phyloP scores from a whole-genome alignment of 2,329 filamentous ascomycete genomes.

The Hypoxylon sp. region DNA sequence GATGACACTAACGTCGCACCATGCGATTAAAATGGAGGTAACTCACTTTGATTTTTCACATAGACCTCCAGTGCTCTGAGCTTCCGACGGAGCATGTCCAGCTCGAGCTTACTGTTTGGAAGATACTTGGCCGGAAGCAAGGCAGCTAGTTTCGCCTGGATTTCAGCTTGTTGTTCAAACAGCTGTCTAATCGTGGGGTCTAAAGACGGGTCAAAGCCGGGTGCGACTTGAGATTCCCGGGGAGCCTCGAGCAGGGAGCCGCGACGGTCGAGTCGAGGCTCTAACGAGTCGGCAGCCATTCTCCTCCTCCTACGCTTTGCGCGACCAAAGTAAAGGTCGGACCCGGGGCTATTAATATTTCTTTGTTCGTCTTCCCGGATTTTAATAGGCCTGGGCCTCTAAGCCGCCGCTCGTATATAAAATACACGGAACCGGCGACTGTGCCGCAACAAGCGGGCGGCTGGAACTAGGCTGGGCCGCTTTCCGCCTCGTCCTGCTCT shows the following conservation, averaged over 20 bases:
- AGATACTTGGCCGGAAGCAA: slow-evolving; percentile 65
- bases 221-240: slow-evolving; percentile 52
- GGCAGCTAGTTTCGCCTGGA: slow-evolving; percentile 65
- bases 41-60: slow-evolving; percentile 66
- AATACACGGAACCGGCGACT: slow-evolving; percentile 34
- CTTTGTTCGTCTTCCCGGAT: slow-evolving; percentile 14
- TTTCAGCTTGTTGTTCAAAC: slow-evolving; percentile 68
- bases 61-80: slow-evolving; percentile 65
- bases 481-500: slow-evolving; percentile 49
- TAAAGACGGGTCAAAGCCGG: slow-evolving; percentile 58
- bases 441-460: slow-evolving; percentile 44
- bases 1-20: slow-evolving; percentile 41
- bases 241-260: slow-evolving; percentile 51
- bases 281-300: slow-evolving; percentile 53
- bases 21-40: slow-evolving; percentile 41
- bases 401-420: slow-evolving; percentile 35
- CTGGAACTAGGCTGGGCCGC: slow-evolving; percentile 41
- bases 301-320: slow-evolving; percentile 41
- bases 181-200: slow-evolving; percentile 63
- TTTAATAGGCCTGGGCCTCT: slow-evolving; percentile 32
- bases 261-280: slow-evolving; percentile 55
- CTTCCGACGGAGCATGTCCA: slow-evolving; percentile 71
- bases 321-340: slow-evolving; percentile 34
- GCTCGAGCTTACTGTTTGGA: slow-evolving; percentile 64
- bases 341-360: slow-evolving; percentile 15